Percentiles rank a stretch among this genome's conserved stretches.
phyloP scores from a whole-genome alignment of 345 rosid species.

The Euphorbia tirucalli region DNA sequence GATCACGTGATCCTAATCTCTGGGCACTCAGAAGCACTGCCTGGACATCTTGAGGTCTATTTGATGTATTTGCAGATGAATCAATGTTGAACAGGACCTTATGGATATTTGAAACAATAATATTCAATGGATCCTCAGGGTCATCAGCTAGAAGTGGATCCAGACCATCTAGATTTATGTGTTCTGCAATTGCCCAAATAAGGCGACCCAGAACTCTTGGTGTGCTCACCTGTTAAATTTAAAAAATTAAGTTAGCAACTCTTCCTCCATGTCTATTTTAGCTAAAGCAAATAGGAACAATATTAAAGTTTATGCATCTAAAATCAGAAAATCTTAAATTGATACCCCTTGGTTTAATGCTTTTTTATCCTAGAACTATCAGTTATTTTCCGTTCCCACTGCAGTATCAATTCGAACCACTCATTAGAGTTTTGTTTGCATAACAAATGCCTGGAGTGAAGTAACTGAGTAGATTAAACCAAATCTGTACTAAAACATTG shows the following conservation, averaged over 20 bases:
- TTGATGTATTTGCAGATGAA: conserved; percentile 69
- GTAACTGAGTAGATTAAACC: not conserved
- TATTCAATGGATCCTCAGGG: conserved; percentile 90
- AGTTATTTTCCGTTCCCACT: not conserved
- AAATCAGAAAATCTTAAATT: not conserved
- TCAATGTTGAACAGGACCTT: conserved; percentile 85
- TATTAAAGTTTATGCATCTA: not conserved
- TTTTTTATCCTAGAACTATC: not conserved
- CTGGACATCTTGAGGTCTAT: conserved; percentile 91
- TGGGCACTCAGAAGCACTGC: conserved; percentile 88
- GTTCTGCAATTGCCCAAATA: conserved; percentile 91
- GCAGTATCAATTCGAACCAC: not conserved
- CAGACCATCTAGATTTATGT: conserved; percentile 88
- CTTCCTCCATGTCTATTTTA: not conserved
- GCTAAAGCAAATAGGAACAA: not conserved
- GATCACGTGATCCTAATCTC: conserved; percentile 80
- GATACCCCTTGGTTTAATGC: not conserved
- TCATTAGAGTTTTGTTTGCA: not conserved
- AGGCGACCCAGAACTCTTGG: conserved; percentile 75
- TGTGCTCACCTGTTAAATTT: conserved; percentile 65
- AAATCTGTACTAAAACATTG: not conserved
- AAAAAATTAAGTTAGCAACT: conserved; percentile 6
- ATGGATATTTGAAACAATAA: conserved; percentile 72
- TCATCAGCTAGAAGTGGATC: conserved; percentile 99
- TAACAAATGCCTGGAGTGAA: not conserved